A percentile compares a stretch with the other conserved stretches of the same genome.
Evolutionary conservation across 805 yeast genomes (phyloP).

Genomic region (Myxozyma monticola): DNA sequence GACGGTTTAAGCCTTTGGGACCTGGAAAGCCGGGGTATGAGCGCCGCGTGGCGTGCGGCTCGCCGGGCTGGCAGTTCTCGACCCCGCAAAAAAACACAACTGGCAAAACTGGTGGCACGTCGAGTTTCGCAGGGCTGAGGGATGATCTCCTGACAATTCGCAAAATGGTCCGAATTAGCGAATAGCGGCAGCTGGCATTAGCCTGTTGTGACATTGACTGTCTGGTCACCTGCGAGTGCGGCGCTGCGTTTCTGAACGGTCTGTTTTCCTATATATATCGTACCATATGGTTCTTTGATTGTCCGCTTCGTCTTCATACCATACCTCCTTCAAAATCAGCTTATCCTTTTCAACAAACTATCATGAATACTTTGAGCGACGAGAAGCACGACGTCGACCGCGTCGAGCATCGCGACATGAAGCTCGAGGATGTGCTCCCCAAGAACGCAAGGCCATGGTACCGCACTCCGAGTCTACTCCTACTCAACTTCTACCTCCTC

Average conservation of each 20-base stretch:
- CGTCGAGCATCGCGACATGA: not conserved
- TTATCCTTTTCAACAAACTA: not conserved
- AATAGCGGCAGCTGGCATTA: no score
- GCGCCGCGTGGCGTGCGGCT: no score
- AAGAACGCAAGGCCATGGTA: slow-evolving; percentile 4
- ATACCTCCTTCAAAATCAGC: not conserved
- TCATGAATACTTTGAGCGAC: not conserved
- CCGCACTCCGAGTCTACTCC: not conserved
- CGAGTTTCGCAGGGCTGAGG: no score
- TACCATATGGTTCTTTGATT: not conserved
- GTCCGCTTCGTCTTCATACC: not conserved
- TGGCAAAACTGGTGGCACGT: no score
- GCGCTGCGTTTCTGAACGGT: not conserved
- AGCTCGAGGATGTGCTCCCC: slow-evolving; percentile 9
- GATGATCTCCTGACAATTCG: no score
- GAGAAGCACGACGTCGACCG: not conserved
- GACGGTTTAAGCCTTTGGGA: no score
- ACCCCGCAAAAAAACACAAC: no score
- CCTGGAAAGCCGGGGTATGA: no score
- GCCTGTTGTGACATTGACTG: not conserved
- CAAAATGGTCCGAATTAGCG: no score
- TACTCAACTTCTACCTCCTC: not conserved
- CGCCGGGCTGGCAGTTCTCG: no score
- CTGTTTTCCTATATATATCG: not conserved
- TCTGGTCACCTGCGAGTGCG: not conserved